Evolutionary conservation across 495 filamentous ascomycete genomes (phyloP), one percentile per base, ranked within the genome.

Genomic region (Penicillium alfredii): DNA sequence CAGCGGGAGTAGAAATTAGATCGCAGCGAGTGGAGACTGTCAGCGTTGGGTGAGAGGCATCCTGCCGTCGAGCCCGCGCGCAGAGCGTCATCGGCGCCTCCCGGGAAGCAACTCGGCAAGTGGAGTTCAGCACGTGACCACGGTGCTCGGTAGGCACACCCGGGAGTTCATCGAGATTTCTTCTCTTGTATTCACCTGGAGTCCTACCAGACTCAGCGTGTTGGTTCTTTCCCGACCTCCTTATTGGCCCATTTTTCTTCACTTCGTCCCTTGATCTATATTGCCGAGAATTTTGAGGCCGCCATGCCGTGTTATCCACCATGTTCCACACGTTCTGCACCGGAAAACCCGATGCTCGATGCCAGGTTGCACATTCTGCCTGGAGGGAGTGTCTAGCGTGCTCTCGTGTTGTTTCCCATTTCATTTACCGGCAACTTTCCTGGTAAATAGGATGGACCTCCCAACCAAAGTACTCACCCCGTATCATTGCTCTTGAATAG

Each of bases 31-130:
- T n/a, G n/a, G n/a, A n/a, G n/a, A n/a, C n/a, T n/a, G n/a, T n/a
- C n/a, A n/a, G n/a, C n/a, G n/a, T n/a, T 47, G 30, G 15, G 8
- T 4, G 23, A 33, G 34, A 37, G 43, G 44, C 26, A 39, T 27
- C 24, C 34, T 24, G 11, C 12, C 8, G 20, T 23, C 21, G 23
- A 31, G 7, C 11, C 19, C 25, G 20, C 30, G 38, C 47, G 46
- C 47, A 41, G 48, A 31, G 35, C 43, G 43, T 35, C 21, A 20
- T 27, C n/a, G 22, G 26, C 16, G 24, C 35, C 18, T 18, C 28
- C 22, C 58, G 60, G 60, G 44, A 53, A 44, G 28, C 19, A 42
- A 19, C 5, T 61, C 61, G 61, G 61, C 51, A 65, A 25, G 54
- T 62, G 61, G 58, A 55, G 54, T 26, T 35, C 1, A 0, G 21